Conservation (phyloP, 139 green algal species). For the Coccomyxa sp. region DNA sequence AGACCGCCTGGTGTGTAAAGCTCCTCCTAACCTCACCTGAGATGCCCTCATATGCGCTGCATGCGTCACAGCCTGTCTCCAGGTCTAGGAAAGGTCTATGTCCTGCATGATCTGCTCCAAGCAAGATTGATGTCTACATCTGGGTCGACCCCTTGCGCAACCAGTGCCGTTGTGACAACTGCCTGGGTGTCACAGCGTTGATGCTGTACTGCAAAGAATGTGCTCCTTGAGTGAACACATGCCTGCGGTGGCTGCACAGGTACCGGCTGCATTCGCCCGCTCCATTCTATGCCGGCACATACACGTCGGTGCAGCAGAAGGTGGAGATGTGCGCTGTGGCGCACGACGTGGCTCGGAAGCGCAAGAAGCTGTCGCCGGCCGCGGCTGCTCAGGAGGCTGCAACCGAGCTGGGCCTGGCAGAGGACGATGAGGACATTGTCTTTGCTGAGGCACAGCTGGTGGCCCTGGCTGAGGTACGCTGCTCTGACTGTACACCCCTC, state of each 20-base stretch:
- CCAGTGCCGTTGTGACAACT: no score
- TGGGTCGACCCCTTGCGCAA: no score
- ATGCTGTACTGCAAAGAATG: no score
- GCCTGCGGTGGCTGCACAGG: neutral
- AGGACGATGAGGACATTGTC: neutral
- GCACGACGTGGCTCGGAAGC: neutral
- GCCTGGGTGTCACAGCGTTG: no score
- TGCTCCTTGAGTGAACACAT: neutral
- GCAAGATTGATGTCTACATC: no score
- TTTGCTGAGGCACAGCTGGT: constrained; percentile 11
- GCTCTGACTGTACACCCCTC: neutral
- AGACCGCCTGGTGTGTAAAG: neutral
- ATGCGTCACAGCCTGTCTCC: no score
- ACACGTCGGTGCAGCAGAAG: constrained; percentile 6
- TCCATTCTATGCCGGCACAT: neutral
- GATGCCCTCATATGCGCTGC: no score
- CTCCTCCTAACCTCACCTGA: no score
- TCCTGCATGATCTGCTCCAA: no score
- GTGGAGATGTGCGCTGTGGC: constrained; percentile 13
- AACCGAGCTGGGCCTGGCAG: neutral
- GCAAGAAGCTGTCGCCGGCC: neutral
- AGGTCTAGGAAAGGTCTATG: no score
- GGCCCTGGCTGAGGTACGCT: constrained; percentile 8
- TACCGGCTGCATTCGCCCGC: neutral
- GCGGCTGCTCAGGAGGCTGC: constrained; percentile 6